phyloP scores from a whole-genome alignment of 73 alveolate genomes.

The Stentor coeruleus region DNA sequence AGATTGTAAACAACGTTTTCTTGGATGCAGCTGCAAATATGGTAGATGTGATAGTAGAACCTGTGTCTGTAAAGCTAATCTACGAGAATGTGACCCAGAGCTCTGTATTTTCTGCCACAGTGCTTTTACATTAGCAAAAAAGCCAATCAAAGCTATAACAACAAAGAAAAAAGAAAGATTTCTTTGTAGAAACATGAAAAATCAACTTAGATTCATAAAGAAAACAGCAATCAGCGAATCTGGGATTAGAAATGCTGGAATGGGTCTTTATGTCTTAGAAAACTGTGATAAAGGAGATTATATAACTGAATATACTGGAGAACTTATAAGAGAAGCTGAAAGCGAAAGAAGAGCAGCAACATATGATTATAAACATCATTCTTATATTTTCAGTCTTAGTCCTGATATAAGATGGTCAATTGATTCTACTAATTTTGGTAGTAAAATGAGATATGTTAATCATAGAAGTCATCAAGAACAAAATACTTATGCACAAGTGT shows the following conservation, averaged over 20 bases:
- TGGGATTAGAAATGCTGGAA: not conserved
- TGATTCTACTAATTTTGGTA: constrained; percentile 8
- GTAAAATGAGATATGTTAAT: constrained; percentile 15
- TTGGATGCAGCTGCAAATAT: constrained; percentile 22
- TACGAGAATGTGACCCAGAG: constrained; percentile 25
- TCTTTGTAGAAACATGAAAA: not conserved
- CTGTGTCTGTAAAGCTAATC: not conserved
- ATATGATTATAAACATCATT: constrained; percentile 6
- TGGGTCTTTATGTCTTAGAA: constrained; percentile 4
- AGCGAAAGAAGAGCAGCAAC: constrained; percentile 23
- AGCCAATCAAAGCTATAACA: not conserved
- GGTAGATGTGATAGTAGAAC: constrained; percentile 4
- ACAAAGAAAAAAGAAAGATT: not conserved
- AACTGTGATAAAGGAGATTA: not conserved
- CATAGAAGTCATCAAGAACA: constrained; percentile 20
- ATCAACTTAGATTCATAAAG: not conserved
- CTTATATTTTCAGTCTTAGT: not conserved
- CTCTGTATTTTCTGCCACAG: not conserved
- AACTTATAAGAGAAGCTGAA: constrained; percentile 16
- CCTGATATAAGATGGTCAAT: constrained; percentile 9
- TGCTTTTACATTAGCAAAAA: not conserved
- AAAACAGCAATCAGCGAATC: constrained; percentile 8
- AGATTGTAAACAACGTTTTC: not conserved
- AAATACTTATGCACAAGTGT: not conserved
- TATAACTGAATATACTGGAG: constrained; percentile 12